Evolutionary conservation across 2,329 filamentous ascomycete species (phyloP).

Genomic region (Colletotrichum camelliae): DNA sequence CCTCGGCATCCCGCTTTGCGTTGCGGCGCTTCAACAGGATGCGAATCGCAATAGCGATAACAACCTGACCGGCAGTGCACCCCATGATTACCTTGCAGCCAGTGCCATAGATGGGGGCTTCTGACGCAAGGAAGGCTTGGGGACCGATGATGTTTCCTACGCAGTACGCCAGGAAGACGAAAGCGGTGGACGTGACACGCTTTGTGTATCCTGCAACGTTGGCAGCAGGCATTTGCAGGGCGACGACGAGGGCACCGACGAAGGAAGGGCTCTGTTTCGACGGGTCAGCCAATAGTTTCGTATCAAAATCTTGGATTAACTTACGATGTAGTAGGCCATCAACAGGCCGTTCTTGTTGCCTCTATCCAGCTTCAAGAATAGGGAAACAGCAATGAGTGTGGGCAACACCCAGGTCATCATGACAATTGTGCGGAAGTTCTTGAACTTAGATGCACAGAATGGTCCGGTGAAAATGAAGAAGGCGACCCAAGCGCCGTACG

Average conservation of each 20-base stretch:
- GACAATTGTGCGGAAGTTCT: conserved; percentile 54
- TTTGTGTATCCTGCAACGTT: conserved; percentile 55
- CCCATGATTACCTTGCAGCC: conserved; percentile 56
- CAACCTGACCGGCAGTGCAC: conserved; percentile 46
- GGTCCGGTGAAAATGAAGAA: conserved; percentile 57
- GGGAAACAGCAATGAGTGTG: conserved; percentile 34
- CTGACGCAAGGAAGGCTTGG: conserved; percentile 38
- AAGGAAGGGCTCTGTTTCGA: conserved; percentile 34
- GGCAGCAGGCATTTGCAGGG: conserved; percentile 54
- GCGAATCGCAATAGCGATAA: conserved; percentile 38
- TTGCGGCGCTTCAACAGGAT: conserved; percentile 40
- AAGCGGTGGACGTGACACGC: conserved; percentile 46
- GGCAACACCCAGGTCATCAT: conserved; percentile 58
- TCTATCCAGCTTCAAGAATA: conserved; percentile 48
- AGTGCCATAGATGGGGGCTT: conserved; percentile 50
- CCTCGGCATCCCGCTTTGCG: conserved; percentile 39
- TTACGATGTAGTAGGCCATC: conserved; percentile 43
- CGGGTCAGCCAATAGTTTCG: conserved; percentile 38
- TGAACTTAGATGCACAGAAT: conserved; percentile 53
- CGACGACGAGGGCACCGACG: conserved; percentile 52
- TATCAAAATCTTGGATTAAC: conserved; percentile 47
- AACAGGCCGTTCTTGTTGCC: conserved; percentile 40
- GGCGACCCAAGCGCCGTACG: conserved; percentile 57
- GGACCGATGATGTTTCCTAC: conserved; percentile 42
- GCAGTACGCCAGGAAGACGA: conserved; percentile 51